Base-by-base conservation (phyloP, 805 yeast species). In the Tetrapisispora nanseiensis region DNA sequence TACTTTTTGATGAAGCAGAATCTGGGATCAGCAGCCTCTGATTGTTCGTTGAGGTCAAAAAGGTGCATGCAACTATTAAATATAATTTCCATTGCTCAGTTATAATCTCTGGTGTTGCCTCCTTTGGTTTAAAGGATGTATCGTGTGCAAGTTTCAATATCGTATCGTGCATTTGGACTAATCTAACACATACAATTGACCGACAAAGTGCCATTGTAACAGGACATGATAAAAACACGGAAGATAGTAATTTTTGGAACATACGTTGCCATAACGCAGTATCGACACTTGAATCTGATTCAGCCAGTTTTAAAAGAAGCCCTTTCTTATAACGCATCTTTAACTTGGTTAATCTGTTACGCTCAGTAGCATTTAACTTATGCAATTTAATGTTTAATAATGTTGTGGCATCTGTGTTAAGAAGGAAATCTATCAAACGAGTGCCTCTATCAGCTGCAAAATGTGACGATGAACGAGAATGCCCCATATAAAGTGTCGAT, bases 221-320 rank as follows among this genome's bases (percentile, higher is more conserved):
- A 0, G 98, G 97, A 54, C 95, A 87, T 37, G 71, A 72, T 46
- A 78, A 84, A 46, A 85, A 86, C 45, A 92, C 77, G 1, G 77
- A 69, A 27, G 74, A 78, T 33, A 92, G 63, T 2, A 92, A 65
- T 29, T 73, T 74, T 2, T 97, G 97, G 52, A 84, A 87, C 1
- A 82, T 74, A 46, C 95, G 74, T 53, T 90, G 82, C 98, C 98
- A 92, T n/a, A 92, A 66, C 0, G 97, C 95, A 1, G 95, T 80
- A 63, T 92, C 98, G 9, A 92, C 89, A 1, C 97, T 97, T 55
- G 89, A 84, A 45, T 83, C 95, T 2, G 95, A 83, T 50, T 86
- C 95, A 0, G 95, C 95, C 6, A 92, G 66, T 39, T 78, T 73
- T 0, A 83, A 68, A n/a, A 94, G 62, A 2, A 86, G 71, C 21